phyloP scores from a whole-genome alignment of 331 rosid species.

The Ulmus americana region DNA sequence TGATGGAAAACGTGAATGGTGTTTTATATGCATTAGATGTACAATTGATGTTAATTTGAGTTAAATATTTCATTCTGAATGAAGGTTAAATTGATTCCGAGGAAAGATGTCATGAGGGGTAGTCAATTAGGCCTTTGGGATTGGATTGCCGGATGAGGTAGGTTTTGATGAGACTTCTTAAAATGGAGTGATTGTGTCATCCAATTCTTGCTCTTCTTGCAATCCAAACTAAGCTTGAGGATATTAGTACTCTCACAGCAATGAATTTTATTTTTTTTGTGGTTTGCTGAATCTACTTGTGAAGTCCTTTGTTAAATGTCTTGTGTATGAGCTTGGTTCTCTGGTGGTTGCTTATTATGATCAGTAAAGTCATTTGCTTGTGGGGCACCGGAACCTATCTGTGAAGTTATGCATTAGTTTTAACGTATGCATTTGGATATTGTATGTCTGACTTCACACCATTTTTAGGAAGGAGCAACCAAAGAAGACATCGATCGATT shows the following conservation, averaged over 20 bases:
- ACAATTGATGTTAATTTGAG: background rate
- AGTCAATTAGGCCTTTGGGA: background rate
- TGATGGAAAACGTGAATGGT: background rate
- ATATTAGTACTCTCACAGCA: background rate
- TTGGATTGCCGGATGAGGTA: background rate
- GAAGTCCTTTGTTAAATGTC: background rate
- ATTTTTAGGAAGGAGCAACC: conserved; percentile 79
- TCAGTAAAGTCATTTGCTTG: background rate
- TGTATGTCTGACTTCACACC: conserved; percentile 9
- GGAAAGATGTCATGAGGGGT: background rate
- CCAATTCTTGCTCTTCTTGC: background rate
- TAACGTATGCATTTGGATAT: conserved; percentile 1
- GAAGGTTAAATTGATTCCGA: background rate
- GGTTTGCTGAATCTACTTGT: background rate
- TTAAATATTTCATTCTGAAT: background rate
- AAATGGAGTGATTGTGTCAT: background rate
- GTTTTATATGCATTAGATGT: background rate
- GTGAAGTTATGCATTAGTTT: background rate
- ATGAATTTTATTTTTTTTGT: background rate
- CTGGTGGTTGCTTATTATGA: conserved; percentile 3
- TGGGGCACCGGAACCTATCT: background rate
- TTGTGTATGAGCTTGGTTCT: background rate
- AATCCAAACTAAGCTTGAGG: background rate
- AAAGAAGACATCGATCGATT: conserved; percentile 71
- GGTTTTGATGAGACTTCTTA: background rate